Conservation (phyloP, 2,329 filamentous ascomycete species). For the Talaromyces sp. region DNA sequence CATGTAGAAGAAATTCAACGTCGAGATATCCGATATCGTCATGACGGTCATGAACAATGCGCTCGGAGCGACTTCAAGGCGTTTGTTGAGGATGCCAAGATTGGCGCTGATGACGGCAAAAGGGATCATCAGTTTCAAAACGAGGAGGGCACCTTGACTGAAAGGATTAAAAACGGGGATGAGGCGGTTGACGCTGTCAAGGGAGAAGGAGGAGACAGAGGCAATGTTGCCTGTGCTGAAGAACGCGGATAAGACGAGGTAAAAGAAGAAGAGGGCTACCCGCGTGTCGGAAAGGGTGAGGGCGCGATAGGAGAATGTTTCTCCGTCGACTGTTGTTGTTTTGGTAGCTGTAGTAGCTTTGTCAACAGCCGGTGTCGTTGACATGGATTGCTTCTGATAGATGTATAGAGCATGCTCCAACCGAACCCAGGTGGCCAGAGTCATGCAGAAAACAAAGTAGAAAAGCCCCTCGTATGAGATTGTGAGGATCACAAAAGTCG, state of each 20-base stretch:
- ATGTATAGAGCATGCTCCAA: constrained; percentile 75
- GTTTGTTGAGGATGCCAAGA: constrained; percentile 84
- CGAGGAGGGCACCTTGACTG: constrained; percentile 78
- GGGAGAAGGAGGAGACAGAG: constrained; percentile 85
- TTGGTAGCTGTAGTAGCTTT: constrained; percentile 6
- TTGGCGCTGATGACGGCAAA: constrained; percentile 91
- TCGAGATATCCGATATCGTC: constrained; percentile 85
- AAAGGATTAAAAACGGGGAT: constrained; percentile 93
- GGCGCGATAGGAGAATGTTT: constrained; percentile 55
- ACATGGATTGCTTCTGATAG: constrained; percentile 26
- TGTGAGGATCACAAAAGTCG: constrained; percentile 90
- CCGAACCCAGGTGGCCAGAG: constrained; percentile 83
- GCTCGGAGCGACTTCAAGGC: constrained; percentile 78
- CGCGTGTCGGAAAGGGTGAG: constrained; percentile 80
- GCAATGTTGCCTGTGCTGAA: constrained; percentile 97
- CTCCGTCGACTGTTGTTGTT: constrained; percentile 32
- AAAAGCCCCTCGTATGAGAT: constrained; percentile 98
- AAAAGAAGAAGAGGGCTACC: constrained; percentile 91
- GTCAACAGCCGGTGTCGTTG: background rate
- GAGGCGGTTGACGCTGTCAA: constrained; percentile 84
- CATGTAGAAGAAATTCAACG: constrained; percentile 95
- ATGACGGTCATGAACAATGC: constrained; percentile 94
- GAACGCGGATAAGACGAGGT: constrained; percentile 89
- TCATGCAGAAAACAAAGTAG: constrained; percentile 82
- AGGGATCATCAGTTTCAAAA: constrained; percentile 87